Evolutionary conservation across 768 basidiomycete species (phyloP).

Genomic region (Phaeotremella fagi): DNA sequence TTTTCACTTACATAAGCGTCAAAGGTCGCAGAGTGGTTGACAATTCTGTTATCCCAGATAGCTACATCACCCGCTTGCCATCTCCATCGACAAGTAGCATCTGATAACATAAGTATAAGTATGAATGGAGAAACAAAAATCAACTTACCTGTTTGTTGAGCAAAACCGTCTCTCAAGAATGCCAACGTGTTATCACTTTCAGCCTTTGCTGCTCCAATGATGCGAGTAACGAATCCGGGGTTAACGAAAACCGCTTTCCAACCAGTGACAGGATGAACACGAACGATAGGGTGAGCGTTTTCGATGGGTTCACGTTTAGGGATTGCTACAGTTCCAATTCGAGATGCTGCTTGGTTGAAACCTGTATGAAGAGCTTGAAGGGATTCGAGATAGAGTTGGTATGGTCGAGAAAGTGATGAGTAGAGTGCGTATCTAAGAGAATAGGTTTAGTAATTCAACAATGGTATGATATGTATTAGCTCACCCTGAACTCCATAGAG

Average conservation of each 20-base stretch:
- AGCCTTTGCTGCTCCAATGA: slow-evolving; percentile 71
- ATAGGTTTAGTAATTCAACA: too few species aligned
- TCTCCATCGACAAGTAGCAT: slow-evolving; percentile 37
- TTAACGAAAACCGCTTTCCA: slow-evolving; percentile 82
- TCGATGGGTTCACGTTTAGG: slow-evolving; percentile 60
- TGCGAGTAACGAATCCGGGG: slow-evolving; percentile 73
- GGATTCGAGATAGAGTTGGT: slow-evolving; percentile 72
- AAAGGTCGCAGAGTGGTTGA: slow-evolving; percentile 73
- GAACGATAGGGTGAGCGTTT: slow-evolving; percentile 68
- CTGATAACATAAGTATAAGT: not conserved
- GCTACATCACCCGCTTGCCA: slow-evolving; percentile 74
- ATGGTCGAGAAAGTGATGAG: slow-evolving; percentile 68
- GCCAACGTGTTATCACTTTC: slow-evolving; percentile 70
- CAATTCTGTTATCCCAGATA: slow-evolving; percentile 80
- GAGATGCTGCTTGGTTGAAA: slow-evolving; percentile 70
- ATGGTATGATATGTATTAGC: slow-evolving; percentile 20
- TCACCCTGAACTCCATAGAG: slow-evolving; percentile 73
- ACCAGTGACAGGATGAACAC: slow-evolving; percentile 77
- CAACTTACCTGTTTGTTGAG: slow-evolving; percentile 37
- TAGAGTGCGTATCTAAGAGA: slow-evolving; percentile 76
- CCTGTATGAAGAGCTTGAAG: slow-evolving; percentile 70
- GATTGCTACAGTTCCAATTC: slow-evolving; percentile 63
- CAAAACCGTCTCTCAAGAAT: slow-evolving; percentile 68
- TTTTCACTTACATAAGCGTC: slow-evolving; percentile 59
- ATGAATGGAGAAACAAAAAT: not conserved